Evolutionary conservation across 2,329 filamentous ascomycete species (phyloP), one percentile per base, ranked within the genome.

Genomic region (Endothia cerciana): DNA sequence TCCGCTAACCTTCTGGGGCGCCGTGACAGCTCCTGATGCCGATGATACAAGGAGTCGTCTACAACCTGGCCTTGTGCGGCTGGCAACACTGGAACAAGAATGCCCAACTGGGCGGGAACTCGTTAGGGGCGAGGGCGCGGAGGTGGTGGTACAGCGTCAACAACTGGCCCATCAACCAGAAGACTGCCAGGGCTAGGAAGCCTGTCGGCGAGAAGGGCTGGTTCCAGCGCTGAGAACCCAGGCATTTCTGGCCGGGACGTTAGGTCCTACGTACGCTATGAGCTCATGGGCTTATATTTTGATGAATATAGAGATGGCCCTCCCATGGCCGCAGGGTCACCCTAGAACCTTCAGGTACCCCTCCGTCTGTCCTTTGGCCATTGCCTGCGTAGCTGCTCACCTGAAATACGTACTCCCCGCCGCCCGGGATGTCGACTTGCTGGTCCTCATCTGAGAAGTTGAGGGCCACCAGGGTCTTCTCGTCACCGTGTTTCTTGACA

Each of bases 101-200:
- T 66, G 89, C 92, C 17, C 88, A 89, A 74, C 84, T 97, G 70
- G 89, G 88, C 69, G 95, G 95, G 10, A 88, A 87, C 71, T 89
- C 88, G 33, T 80, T 91, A 19, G 95, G 95, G 28, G 92, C 91
- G 7, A 87, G 86, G 71, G 80, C 95, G 59, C 85, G 95, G 72
- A 84, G 93, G 70, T 98, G 94, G 95, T 99, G 95, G 94, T 97
- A 93, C 81, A 87, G 86, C 28, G 91, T 97, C 22, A 98, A 98
- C 75, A 93, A 96, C 73, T 98, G 95, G 95, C 83, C 85, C 59
- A 78, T 94, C 65, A 69, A 73, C 4, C 73, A 79, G 64, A 69
- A 71, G 64, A 56, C 62, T 45, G 43, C 58, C 60, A 36, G 61
- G 25, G 17, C 59, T 19, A 66, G 53, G 28, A 43, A n/a, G 40